Conservation (phyloP, 306 rosid species). For the Castanopsis chinensis region DNA sequence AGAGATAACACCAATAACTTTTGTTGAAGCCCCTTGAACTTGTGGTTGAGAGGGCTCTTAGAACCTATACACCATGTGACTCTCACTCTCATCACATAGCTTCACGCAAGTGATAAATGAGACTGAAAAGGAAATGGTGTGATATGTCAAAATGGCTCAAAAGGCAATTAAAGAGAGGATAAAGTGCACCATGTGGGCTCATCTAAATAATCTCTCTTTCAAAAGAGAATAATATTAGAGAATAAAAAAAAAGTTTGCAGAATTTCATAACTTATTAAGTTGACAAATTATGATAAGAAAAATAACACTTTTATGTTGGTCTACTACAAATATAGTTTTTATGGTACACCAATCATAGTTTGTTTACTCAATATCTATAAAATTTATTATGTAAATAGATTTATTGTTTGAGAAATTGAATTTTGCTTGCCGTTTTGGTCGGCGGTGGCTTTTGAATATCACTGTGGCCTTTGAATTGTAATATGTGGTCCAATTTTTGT, state of each 20-base stretch:
- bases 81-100: conserved; percentile 40
- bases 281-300: too few species aligned
- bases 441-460: neutral
- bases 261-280: too few species aligned
- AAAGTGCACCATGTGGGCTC: neutral
- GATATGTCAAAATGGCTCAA: conserved; percentile 1
- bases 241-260: too few species aligned
- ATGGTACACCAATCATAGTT: too few species aligned
- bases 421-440: neutral
- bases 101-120: conserved; percentile 49
- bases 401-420: too few species aligned
- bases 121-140: conserved; percentile 25
- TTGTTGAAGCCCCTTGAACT: conserved; percentile 10
- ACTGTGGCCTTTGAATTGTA: neutral
- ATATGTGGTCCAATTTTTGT: neutral
- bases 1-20: neutral
- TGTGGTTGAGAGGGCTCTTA: conserved; percentile 23
- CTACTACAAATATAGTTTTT: too few species aligned
- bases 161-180: neutral
- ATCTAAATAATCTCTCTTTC: too few species aligned
- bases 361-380: too few species aligned
- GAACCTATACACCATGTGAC: conserved; percentile 13
- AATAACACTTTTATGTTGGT: too few species aligned
- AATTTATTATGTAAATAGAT: too few species aligned
- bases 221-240: too few species aligned